phyloP scores from a whole-genome alignment of 495 filamentous ascomycete genomes.

The Hyaloscypha variabilis region DNA sequence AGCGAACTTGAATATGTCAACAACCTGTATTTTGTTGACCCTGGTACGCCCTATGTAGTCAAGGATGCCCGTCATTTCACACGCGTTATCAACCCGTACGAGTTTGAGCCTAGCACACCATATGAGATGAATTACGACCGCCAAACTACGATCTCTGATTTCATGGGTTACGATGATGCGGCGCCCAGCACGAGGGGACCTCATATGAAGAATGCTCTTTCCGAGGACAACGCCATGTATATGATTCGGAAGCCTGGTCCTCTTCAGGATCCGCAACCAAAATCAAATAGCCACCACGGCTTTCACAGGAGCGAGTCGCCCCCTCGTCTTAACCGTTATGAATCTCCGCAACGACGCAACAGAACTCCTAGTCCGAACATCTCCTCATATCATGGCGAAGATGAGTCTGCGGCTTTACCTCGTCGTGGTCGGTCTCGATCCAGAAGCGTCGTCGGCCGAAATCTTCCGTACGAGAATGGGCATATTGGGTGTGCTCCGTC shows the following conservation, averaged over 20 bases:
- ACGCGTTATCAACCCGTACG: slow-evolving; percentile 18
- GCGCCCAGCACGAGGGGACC: not conserved
- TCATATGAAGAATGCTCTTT: not conserved
- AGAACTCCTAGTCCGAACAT: slow-evolving; percentile 8
- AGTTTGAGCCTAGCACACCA: slow-evolving; percentile 29
- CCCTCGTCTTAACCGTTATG: not conserved
- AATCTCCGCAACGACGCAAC: not conserved
- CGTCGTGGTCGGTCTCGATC: slow-evolving; percentile 11
- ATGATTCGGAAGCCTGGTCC: not conserved
- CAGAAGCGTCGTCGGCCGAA: not conserved
- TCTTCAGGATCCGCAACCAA: not conserved
- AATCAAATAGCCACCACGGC: not conserved
- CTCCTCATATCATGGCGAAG: not conserved
- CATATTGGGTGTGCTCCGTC: not conserved
- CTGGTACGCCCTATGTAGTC: not conserved
- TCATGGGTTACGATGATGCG: not conserved
- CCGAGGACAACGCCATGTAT: not conserved
- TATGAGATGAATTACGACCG: not conserved
- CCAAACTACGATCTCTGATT: slow-evolving; percentile 7
- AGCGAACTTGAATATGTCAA: not conserved
- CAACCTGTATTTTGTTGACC: slow-evolving; percentile 16
- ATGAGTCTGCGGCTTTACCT: not conserved
- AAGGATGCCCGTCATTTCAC: not conserved
- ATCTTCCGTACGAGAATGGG: not conserved
- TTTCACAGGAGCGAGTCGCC: slow-evolving; percentile 17